Percentiles rank a stretch among this genome's conserved stretches.
These are phyloP conservation scores for Pseudopithomyces chartarum DNA, from an alignment of 2,329 filamentous ascomycete genomes.

Conservation along the genomic window DNA sequence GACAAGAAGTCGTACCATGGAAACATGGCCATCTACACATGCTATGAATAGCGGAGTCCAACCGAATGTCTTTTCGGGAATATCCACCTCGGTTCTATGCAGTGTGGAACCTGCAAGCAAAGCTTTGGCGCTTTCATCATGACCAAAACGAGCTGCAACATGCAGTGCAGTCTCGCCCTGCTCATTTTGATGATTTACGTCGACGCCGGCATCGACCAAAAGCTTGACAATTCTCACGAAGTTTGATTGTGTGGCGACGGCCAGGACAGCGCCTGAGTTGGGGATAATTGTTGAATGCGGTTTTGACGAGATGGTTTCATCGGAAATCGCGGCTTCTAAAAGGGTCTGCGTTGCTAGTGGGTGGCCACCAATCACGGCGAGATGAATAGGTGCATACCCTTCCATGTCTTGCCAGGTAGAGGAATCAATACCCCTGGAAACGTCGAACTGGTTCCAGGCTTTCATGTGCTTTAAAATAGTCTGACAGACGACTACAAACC, in stretches of 20 bases:
- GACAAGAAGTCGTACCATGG: conserved; percentile 76
- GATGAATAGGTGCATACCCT: conserved; percentile 86
- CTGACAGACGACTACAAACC: conserved; percentile 88
- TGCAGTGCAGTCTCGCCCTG: conserved; percentile 91
- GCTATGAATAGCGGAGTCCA: conserved; percentile 97
- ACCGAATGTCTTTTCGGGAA: conserved; percentile 80
- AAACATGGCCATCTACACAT: conserved; percentile 82
- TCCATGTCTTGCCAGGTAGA: conserved; percentile 90
- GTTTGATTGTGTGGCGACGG: conserved; percentile 86
- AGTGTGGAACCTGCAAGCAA: conserved; percentile 71
- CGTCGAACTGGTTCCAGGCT: conserved; percentile 84
- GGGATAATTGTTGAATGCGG: conserved; percentile 70
- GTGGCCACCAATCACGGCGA: conserved; percentile 91
- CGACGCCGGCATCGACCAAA: conserved; percentile 85
- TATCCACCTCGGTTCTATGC: conserved; percentile 76
- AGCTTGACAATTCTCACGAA: conserved; percentile 83
- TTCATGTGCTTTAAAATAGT: conserved; percentile 88
- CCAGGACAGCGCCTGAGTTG: conserved; percentile 85
- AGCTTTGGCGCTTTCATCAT: conserved; percentile 77
- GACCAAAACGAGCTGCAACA: conserved; percentile 86
- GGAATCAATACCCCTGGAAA: conserved; percentile 84
- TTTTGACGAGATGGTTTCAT: conserved; percentile 65
- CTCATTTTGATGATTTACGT: conserved; percentile 91
- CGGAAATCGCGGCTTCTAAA: conserved; percentile 79
- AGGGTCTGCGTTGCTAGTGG: conserved; percentile 81